phyloP scores from a whole-genome alignment of 2,329 filamentous ascomycete species.

The Exophiala sp. region DNA sequence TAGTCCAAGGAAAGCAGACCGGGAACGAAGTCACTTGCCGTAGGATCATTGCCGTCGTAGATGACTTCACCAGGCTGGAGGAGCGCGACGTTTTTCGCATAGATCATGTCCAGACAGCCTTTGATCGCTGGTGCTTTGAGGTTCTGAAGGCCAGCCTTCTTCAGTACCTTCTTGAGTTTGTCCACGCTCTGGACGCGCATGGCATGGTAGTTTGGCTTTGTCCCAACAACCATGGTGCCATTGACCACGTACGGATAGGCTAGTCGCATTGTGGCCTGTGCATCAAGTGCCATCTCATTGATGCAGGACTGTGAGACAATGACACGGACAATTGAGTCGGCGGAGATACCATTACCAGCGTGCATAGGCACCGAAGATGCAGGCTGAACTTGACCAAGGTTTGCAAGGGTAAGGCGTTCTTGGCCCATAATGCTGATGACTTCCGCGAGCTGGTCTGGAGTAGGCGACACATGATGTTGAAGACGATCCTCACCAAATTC shows the following conservation, averaged over 20 bases:
- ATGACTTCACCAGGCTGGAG: constrained; percentile 7
- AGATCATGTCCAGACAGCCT: constrained; percentile 16
- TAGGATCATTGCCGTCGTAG: constrained; percentile 15
- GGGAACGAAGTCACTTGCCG: constrained; percentile 23
- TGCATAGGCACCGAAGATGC: constrained; percentile 19
- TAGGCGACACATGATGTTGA: neutral
- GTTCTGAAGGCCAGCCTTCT: constrained; percentile 12
- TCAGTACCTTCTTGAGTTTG: constrained; percentile 17
- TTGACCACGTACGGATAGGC: constrained; percentile 24
- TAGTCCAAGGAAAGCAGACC: constrained; percentile 28
- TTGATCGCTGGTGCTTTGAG: constrained; percentile 17
- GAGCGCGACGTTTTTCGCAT: constrained; percentile 10
- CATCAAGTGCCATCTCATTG: constrained; percentile 24
- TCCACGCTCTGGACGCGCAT: constrained; percentile 15
- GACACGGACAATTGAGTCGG: constrained; percentile 25
- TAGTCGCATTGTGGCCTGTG: constrained; percentile 19
- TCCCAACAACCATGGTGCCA: constrained; percentile 19
- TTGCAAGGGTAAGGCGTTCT: constrained; percentile 6
- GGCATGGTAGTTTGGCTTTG: constrained; percentile 27
- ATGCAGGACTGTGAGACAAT: constrained; percentile 25
- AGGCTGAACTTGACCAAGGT: neutral
- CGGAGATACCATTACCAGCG: constrained; percentile 15
- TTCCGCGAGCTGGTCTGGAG: neutral
- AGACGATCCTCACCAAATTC: constrained; percentile 17
- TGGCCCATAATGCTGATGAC: constrained; percentile 10